Conservation (phyloP, 495 filamentous ascomycete species). For the Hypomontagnella submonticulosa region DNA sequence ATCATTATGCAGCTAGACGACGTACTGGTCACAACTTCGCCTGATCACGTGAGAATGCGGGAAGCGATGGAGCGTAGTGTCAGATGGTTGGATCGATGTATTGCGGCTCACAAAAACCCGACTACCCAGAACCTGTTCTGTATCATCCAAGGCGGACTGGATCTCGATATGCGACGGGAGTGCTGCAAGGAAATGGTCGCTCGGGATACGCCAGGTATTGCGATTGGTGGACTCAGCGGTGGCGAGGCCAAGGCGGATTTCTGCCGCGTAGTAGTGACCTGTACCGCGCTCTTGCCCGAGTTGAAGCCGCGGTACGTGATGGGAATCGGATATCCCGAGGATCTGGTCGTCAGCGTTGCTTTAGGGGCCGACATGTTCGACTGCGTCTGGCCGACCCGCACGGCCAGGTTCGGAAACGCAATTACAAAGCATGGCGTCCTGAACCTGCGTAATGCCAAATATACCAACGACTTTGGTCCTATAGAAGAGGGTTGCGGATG, state of each 20-base stretch:
- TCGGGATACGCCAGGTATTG: slow-evolving; percentile 93
- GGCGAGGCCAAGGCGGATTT: slow-evolving; percentile 73
- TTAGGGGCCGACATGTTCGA: slow-evolving; percentile 99
- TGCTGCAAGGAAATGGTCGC: slow-evolving; percentile 92
- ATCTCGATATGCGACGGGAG: slow-evolving; percentile 85
- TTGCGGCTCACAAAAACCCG: slow-evolving; percentile 87
- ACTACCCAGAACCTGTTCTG: slow-evolving; percentile 94
- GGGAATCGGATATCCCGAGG: slow-evolving; percentile 97
- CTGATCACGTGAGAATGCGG: slow-evolving; percentile 83
- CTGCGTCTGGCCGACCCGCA: slow-evolving; percentile 98
- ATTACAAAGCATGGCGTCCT: slow-evolving; percentile 82
- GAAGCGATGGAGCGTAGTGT: slow-evolving; percentile 96
- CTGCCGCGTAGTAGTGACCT: slow-evolving; percentile 78
- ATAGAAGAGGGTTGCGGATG: slow-evolving; percentile 86
- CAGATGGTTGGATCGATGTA: slow-evolving; percentile 98
- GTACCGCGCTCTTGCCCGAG: slow-evolving; percentile 85
- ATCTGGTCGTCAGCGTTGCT: slow-evolving; percentile 89
- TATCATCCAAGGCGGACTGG: slow-evolving; percentile 95
- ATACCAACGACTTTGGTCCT: slow-evolving; percentile 81
- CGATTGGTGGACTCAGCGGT: slow-evolving; percentile 92
- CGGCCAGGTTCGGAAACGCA: slow-evolving; percentile 95
- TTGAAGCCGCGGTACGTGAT: slow-evolving; percentile 96
- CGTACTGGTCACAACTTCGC: slow-evolving; percentile 93
- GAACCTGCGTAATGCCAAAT: slow-evolving; percentile 82
- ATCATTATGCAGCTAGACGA: slow-evolving; percentile 99